phyloP scores from a whole-genome alignment of 1,139 yeast species.

The Geotrichum macrosporum region DNA sequence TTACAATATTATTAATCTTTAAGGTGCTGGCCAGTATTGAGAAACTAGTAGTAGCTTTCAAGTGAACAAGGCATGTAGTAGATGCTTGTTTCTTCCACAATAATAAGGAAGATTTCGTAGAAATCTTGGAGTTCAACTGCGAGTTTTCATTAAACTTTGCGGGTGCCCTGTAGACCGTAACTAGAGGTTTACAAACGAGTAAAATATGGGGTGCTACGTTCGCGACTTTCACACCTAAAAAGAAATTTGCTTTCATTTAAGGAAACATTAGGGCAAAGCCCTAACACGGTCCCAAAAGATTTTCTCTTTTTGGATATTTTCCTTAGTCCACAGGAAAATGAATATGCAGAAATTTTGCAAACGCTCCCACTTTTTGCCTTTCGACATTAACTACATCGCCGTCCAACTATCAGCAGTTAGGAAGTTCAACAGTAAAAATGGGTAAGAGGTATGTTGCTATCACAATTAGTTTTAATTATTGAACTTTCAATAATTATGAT shows the following conservation, averaged over 20 bases:
- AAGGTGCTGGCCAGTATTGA: not conserved
- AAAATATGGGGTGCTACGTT: no score
- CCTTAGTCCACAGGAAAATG: no score
- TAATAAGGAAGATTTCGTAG: no score
- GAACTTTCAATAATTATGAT: no score
- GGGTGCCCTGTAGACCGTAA: no score
- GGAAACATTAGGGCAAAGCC: not conserved
- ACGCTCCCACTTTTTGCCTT: constrained; percentile 1
- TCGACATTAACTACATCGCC: constrained; percentile 19
- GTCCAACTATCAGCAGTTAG: constrained; percentile 23
- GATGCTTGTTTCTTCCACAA: no score
- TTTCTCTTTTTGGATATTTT: not conserved
- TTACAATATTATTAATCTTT: not conserved
- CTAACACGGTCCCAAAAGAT: no score
- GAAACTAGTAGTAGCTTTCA: not conserved
- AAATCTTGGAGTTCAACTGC: no score
- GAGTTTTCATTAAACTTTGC: no score
- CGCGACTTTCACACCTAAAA: no score
- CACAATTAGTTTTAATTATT: not conserved
- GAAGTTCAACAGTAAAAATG: constrained; percentile 45
- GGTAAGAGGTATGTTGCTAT: constrained; percentile 60
- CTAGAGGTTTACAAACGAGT: no score
- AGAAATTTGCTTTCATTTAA: constrained; percentile 2
- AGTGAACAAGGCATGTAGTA: no score
- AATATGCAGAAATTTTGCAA: constrained; percentile 7